These are phyloP conservation scores for Fusarium neocosmosporiellum DNA, from an alignment of 2,329 filamentous ascomycete species.

Conservation along the genomic window DNA sequence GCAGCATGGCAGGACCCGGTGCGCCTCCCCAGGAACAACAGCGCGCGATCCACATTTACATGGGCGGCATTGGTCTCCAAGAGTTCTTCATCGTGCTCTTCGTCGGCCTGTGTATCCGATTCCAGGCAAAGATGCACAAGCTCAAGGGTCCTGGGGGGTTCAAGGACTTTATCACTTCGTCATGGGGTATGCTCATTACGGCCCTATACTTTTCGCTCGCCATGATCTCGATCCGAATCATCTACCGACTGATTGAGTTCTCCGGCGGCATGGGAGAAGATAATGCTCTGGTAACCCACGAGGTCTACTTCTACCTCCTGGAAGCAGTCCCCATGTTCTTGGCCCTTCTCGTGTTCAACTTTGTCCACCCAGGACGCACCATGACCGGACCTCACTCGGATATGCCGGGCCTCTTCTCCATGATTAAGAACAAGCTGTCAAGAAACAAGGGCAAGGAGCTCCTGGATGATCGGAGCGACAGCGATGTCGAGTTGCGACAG, in stretches of 20 bases:
- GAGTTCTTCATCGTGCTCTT: conserved; percentile 63
- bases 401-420: conserved; percentile 29
- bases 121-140: conserved; percentile 24
- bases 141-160: background rate
- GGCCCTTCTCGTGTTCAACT: conserved; percentile 56
- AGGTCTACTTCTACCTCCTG: conserved; percentile 60
- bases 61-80: conserved; percentile 64
- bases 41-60: conserved; percentile 58
- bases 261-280: conserved; percentile 50
- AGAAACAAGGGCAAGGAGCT: conserved; percentile 17
- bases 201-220: conserved; percentile 51
- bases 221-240: conserved; percentile 59
- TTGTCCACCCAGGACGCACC: conserved; percentile 52
- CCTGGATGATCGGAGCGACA: conserved; percentile 27
- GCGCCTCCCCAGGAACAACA: conserved; percentile 43
- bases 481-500: conserved; percentile 22
- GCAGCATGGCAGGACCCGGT: conserved; percentile 41
- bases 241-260: conserved; percentile 66
- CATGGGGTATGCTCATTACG: conserved; percentile 31
- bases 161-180: background rate
- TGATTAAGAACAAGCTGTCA: conserved; percentile 12
- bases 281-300: conserved; percentile 45
- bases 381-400: conserved; percentile 31
- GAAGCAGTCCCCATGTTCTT: conserved; percentile 57
- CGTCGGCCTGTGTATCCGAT: conserved; percentile 46